Conservation (phyloP, 108 stramenopile genomes). For the Cyclotella sp. region DNA sequence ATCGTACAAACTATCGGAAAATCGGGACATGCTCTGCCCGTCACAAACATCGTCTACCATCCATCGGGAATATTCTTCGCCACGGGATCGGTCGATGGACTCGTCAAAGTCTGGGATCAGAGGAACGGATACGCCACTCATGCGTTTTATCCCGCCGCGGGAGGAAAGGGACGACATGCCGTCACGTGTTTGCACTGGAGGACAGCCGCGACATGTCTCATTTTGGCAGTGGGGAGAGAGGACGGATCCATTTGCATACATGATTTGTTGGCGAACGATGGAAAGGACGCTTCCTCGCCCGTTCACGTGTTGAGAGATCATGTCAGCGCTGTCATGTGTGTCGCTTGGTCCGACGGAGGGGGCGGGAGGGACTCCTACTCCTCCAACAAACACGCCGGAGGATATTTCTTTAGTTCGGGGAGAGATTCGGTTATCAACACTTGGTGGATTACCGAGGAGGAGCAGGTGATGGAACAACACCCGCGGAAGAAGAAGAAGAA, state of each 20-base stretch:
- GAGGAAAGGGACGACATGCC: slow-evolving; percentile 59
- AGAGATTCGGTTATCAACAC: slow-evolving; percentile 87
- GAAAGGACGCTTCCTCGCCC: slow-evolving; percentile 34
- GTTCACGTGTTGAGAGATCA: slow-evolving; percentile 84
- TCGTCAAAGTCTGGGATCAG: slow-evolving; percentile 83
- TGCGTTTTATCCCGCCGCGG: slow-evolving; percentile 66
- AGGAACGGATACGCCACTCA: slow-evolving; percentile 85
- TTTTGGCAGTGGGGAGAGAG: slow-evolving; percentile 81
- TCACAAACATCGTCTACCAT: slow-evolving; percentile 76
- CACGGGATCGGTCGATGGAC: slow-evolving; percentile 86
- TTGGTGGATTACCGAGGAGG: slow-evolving; percentile 81
- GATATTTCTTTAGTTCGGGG: slow-evolving; percentile 75
- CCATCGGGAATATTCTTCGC: slow-evolving; percentile 79
- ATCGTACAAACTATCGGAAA: slow-evolving; percentile 67
- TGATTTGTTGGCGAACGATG: slow-evolving; percentile 64
- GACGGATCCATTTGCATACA: slow-evolving; percentile 84
- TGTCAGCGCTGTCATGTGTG: slow-evolving; percentile 86
- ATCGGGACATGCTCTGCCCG: slow-evolving; percentile 81
- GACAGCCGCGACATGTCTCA: slow-evolving; percentile 54
- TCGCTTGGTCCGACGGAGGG: slow-evolving; percentile 71
- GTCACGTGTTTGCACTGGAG: slow-evolving; percentile 75
- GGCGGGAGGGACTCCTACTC: slow-evolving; percentile 10
- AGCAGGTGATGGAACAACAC: slow-evolving; percentile 17
- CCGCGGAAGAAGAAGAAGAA: slow-evolving; percentile 51
- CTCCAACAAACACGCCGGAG: slow-evolving; percentile 41